Evolutionary conservation across 179 eudicot genomes (phyloP), one percentile per base, ranked within the genome.

Genomic region (Silene noctiflora): DNA sequence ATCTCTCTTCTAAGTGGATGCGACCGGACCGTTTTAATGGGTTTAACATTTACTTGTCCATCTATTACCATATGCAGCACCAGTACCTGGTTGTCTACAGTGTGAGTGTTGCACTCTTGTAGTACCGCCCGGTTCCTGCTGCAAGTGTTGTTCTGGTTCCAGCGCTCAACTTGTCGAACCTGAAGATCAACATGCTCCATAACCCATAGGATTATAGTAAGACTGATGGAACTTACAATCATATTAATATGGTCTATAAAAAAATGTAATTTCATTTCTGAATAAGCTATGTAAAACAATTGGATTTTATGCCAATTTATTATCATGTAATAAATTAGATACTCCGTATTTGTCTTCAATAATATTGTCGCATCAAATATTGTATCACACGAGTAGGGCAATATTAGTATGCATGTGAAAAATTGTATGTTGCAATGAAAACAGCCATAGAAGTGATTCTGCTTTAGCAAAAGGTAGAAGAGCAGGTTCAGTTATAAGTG

Each of bases 41-140:
- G 55, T 27, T 55, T 71, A 19, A 16, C 75, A 5, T 71, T 16
- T 35, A 3, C 1, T 3, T 22, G 4, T 59, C 10, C 8, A 59
- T 59, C 8, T 19, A 19, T 6, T 39, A 39, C 46, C 12, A 24
- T 44, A 24, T 71, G 74, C 74, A 71, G 74, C 31, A 53, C 74
- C 74, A 27, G 74, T 25, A 17, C 63, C 63, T 13, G 13, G 12
- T 1, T 65, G 72, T 21, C 72, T 72, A 29, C 8, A 58, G 29
- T 75, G 72, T 55, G 78, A 66, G 60, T 74, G 77, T 42, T 74
- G 77, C 27, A 63, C 68, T 0, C n/a, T 70, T 11, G 78, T 63
- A 75, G n/a, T n/a, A n/a, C 63, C 71, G 12, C 78, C 64, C 0
- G 78, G 78, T 48, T 31, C 11, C 1, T 65, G 72, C 53, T 75